phyloP scores from a whole-genome alignment of 73 alveolate genomes.

The Symbiodinium natans region DNA sequence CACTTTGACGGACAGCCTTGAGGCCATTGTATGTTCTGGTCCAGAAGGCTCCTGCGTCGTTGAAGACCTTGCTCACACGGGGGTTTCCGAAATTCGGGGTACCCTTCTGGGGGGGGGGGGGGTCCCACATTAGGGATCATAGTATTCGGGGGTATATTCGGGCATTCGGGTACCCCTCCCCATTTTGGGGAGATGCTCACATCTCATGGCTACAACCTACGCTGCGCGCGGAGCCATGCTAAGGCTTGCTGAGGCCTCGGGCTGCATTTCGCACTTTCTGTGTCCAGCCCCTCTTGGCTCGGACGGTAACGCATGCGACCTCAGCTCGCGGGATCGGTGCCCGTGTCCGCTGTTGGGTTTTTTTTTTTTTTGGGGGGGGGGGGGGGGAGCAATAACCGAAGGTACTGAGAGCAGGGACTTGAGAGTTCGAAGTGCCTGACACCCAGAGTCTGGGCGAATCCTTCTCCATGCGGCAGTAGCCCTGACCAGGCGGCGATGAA shows the following conservation, averaged over 20 bases:
- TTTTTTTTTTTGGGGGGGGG: too few relatives aligned
- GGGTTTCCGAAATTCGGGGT: too few relatives aligned
- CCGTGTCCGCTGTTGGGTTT: background rate
- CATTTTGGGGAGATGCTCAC: too few relatives aligned
- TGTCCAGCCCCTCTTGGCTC: constrained; percentile 69
- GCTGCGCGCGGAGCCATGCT: too few relatives aligned
- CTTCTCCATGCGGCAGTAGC: constrained; percentile 64
- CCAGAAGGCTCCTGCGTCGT: constrained; percentile 31
- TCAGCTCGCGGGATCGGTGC: background rate
- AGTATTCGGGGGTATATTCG: too few relatives aligned
- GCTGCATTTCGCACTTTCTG: constrained; percentile 36
- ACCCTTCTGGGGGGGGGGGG: too few relatives aligned
- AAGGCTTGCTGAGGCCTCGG: background rate
- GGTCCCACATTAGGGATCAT: too few relatives aligned
- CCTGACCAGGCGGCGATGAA: background rate
- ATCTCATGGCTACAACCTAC: too few relatives aligned
- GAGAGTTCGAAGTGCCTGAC: background rate
- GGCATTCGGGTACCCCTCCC: too few relatives aligned
- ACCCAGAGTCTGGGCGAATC: background rate
- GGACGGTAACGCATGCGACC: constrained; percentile 76
- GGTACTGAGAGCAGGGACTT: background rate
- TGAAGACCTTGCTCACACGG: background rate
- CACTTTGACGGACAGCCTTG: too few relatives aligned
- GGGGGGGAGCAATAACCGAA: too few relatives aligned
- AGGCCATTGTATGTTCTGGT: constrained; percentile 77